These are phyloP conservation scores for Hyphopichia homilentoma DNA, from an alignment of 805 yeast species.

Conservation along the genomic window DNA sequence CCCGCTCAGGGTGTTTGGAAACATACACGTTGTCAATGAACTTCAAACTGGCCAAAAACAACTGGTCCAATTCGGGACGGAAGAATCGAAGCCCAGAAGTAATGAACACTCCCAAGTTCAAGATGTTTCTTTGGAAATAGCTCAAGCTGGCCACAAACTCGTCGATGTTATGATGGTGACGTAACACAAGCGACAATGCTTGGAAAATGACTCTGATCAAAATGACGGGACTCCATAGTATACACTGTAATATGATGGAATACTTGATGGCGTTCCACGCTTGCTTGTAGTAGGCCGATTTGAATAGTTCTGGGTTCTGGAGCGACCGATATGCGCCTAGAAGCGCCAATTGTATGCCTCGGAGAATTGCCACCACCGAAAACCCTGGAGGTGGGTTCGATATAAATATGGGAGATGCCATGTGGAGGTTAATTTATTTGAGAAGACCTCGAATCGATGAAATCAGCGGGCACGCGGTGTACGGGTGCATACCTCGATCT, in stretches of 20 bases:
- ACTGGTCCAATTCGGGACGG: conserved; percentile 35
- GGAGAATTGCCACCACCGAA: conserved; percentile 41
- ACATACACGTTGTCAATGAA: conserved; percentile 28
- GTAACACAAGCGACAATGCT: conserved; percentile 5
- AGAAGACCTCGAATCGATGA: too few relatives aligned
- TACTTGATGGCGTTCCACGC: conserved; percentile 30
- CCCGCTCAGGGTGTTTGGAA: conserved; percentile 35
- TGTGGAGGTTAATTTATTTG: conserved; percentile 17
- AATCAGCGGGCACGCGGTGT: too few relatives aligned
- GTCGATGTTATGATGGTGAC: conserved; percentile 5
- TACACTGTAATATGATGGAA: conserved; percentile 35
- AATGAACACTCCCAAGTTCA: conserved; percentile 38
- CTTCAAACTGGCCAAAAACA: conserved; percentile 34
- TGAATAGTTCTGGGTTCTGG: conserved; percentile 39
- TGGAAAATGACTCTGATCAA: conserved; percentile 12
- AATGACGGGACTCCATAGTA: conserved; percentile 19
- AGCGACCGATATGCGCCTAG: conserved; percentile 47
- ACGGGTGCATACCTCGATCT: too few relatives aligned
- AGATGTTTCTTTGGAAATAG: conserved; percentile 33
- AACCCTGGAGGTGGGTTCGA: conserved; percentile 57
- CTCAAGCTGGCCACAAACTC: conserved; percentile 11
- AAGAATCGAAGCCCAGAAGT: conserved; percentile 32
- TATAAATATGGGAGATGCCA: conserved; percentile 60
- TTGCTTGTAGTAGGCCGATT: conserved; percentile 28
- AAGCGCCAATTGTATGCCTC: conserved; percentile 53